Conservation (phyloP, 805 yeast species). For the Saccharomycopsis amapae region DNA sequence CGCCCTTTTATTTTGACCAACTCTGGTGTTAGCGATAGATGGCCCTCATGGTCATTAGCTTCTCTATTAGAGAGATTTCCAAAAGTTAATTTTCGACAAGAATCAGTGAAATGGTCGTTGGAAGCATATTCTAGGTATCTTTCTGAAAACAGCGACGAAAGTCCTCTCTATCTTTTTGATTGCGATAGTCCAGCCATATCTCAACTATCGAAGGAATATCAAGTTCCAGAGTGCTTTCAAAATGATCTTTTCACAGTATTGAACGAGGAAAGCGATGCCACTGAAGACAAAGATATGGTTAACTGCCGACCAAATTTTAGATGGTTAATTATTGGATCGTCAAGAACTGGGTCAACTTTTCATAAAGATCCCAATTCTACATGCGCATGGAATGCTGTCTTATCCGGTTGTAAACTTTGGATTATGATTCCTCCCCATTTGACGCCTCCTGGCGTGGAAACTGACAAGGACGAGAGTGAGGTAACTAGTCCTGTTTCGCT, state of each 20-base stretch:
- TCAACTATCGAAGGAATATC: conserved; percentile 45
- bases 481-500: conserved; percentile 89
- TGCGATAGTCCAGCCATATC: conserved; percentile 66
- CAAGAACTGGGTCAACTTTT: conserved; percentile 78
- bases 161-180: conserved; percentile 81
- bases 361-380: conserved; percentile 92
- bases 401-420: conserved; percentile 78
- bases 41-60: conserved; percentile 62
- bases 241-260: conserved; percentile 58
- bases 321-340: conserved; percentile 88
- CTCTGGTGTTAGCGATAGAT: conserved; percentile 29
- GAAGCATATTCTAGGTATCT: conserved; percentile 55
- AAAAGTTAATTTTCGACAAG: conserved; percentile 66
- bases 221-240: conserved; percentile 46
- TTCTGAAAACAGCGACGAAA: conserved; percentile 60
- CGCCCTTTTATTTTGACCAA: conserved; percentile 58
- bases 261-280: conserved; percentile 1
- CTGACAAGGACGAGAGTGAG: conserved; percentile 71
- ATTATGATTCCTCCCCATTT: conserved; percentile 75
- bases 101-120: conserved; percentile 75
- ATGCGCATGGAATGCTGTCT: conserved; percentile 81
- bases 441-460: conserved; percentile 80
- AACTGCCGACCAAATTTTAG: conserved; percentile 78
- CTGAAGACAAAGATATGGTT: conserved; percentile 22
- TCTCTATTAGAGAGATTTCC: conserved; percentile 48